phyloP scores from a whole-genome alignment of 2,329 filamentous ascomycete species.

The Alternaria sp. region DNA sequence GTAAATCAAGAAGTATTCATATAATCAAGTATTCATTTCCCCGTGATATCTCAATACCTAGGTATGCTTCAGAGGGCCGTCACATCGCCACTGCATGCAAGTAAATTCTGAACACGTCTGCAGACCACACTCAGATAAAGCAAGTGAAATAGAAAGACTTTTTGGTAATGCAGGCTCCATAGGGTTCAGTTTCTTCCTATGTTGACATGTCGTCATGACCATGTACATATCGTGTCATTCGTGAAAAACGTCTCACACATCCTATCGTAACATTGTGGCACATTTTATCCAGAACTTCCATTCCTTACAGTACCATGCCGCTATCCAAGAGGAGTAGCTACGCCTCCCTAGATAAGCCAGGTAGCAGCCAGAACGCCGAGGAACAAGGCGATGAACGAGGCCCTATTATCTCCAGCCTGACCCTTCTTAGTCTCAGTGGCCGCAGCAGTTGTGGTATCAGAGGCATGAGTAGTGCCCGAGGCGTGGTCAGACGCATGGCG shows the following conservation, averaged over 20 bases:
- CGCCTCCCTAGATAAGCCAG: slow-evolving; percentile 3
- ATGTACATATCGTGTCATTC: neutral
- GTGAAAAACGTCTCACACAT: neutral
- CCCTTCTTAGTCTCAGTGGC: slow-evolving; percentile 1
- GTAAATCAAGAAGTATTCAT: no score
- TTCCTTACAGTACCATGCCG: no score
- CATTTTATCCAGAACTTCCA: neutral
- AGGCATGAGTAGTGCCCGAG: neutral
- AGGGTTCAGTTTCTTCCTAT: neutral
- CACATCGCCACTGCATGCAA: neutral
- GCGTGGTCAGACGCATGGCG: neutral
- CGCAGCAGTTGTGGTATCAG: neutral
- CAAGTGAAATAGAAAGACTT: neutral
- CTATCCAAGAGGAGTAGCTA: neutral
- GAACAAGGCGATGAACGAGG: slow-evolving; percentile 9
- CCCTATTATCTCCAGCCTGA: slow-evolving; percentile 1
- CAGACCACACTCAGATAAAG: neutral
- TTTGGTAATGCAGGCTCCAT: neutral
- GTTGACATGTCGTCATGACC: neutral
- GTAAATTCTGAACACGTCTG: neutral
- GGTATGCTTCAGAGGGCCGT: neutral
- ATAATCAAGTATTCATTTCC: neutral
- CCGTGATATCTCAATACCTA: no score
- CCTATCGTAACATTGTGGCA: neutral
- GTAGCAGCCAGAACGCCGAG: slow-evolving; percentile 9